Evolutionary conservation across 1,284 basidiomycete genomes (phyloP).

Genomic region (Boletus smithii): DNA sequence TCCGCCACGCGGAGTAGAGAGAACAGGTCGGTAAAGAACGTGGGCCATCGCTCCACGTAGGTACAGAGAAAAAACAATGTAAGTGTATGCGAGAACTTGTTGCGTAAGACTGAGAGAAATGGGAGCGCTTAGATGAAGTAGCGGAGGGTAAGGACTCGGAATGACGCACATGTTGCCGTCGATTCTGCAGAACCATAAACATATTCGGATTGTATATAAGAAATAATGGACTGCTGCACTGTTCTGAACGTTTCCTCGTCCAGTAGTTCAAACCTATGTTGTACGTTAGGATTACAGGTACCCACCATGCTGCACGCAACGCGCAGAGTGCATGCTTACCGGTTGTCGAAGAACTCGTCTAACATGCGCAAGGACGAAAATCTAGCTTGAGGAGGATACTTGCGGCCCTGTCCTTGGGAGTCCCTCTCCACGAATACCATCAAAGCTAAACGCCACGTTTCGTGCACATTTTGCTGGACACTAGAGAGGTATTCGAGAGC

Average conservation of each 20-base stretch:
- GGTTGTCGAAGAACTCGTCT: slow-evolving; percentile 82
- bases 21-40: slow-evolving; percentile 79
- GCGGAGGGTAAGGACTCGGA: background rate
- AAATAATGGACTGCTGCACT: slow-evolving; percentile 65
- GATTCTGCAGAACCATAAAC: slow-evolving; percentile 73
- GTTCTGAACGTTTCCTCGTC: slow-evolving; percentile 67
- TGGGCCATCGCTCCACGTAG: slow-evolving; percentile 80
- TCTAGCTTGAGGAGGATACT: slow-evolving; percentile 71
- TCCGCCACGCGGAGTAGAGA: slow-evolving; percentile 63
- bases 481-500: slow-evolving; percentile 78
- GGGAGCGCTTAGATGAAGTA: slow-evolving; percentile 10
- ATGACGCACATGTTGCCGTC: slow-evolving; percentile 64
- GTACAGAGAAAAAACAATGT: slow-evolving; percentile 92
- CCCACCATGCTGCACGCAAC: background rate
- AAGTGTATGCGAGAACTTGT: slow-evolving; percentile 98
- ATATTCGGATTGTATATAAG: slow-evolving; percentile 80
- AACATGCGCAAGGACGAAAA: slow-evolving; percentile 85
- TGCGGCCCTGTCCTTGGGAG: slow-evolving; percentile 50
- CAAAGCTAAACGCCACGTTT: slow-evolving; percentile 78
- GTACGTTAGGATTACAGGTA: slow-evolving; percentile 6
- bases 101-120: slow-evolving; percentile 68
- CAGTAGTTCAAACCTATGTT: slow-evolving; percentile 61
- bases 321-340: slow-evolving; percentile 50
- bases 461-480: slow-evolving; percentile 70
- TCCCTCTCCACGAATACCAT: slow-evolving; percentile 66